A percentile compares a stretch with the other conserved stretches of the same genome.
These are phyloP conservation scores for Podaxis carcinomalis DNA, from an alignment of 768 basidiomycete species.

Conservation along the genomic window DNA sequence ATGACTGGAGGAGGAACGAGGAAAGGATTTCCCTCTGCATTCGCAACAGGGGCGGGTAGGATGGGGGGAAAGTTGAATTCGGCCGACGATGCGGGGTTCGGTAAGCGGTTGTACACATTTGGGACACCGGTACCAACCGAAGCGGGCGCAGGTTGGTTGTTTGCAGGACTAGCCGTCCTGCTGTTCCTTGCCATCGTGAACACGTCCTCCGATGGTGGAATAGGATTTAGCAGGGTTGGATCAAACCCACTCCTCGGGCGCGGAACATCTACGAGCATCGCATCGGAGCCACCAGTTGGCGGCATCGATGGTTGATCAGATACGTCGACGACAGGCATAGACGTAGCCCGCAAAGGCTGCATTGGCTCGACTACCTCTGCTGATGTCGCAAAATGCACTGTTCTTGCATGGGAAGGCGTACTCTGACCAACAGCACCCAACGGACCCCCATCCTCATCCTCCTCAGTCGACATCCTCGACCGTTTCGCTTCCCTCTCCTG, in stretches of 20 bases:
- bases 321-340: neutral
- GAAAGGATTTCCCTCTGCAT: too few relatives aligned
- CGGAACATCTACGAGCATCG: constrained; percentile 35
- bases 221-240: constrained; percentile 49
- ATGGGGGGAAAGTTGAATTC: neutral
- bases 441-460: constrained; percentile 47
- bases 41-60: neutral
- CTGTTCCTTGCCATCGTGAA: neutral
- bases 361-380: constrained; percentile 27
- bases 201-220: constrained; percentile 21
- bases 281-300: neutral
- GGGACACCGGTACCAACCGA: neutral
- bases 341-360: neutral
- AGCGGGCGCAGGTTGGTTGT: neutral
- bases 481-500: constrained; percentile 55
- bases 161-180: constrained; percentile 9
- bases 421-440: constrained; percentile 37
- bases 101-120: neutral
- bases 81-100: neutral
- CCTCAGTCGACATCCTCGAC: constrained; percentile 40
- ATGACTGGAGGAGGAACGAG: too few relatives aligned
- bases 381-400: constrained; percentile 4
- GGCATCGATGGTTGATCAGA: constrained; percentile 12
- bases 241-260: constrained; percentile 43
- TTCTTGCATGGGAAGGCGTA: constrained; percentile 25